Evolutionary conservation across 176 grass and related monocot genomes (phyloP), one percentile per base, ranked within the genome.

Genomic region (Oryza coarctata): DNA sequence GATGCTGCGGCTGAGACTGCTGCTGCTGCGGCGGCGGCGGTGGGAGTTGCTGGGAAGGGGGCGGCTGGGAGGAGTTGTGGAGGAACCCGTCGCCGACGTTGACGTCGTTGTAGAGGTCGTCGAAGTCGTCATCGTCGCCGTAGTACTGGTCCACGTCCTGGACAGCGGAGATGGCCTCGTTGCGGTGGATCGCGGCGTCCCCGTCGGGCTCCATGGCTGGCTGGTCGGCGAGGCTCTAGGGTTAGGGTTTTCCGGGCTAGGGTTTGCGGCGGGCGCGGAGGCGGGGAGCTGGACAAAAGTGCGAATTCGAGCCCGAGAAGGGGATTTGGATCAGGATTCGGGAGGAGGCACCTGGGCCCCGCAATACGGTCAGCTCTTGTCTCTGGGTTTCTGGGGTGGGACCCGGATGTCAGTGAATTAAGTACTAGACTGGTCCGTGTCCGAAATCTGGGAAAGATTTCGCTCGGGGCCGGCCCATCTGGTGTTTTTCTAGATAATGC

Each of bases 31-130:
- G 80, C 64, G 57, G 63, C 30, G 52, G 70, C 8, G 27, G 76
- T 0, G 29, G 38, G 9, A 31, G 47, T 55, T 78, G 68, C 7
- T 45, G 28, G 7, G 52, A 25, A 3, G 74, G 86, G 9, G 83
- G 57, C 12, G 65, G 57, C 47, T 67, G 84, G 39, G 83, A 72
- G 65, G 80, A 80, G 65, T 74, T 76, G 70, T 83, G 84, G 75
- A 94, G 86, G 79, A 92, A 92, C 20, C 90, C 92, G 28, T 98
- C 92, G 9, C 92, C 92, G 45, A 94, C 85, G 87, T 92, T 94
- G 84, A 94, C 92, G 67, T 94, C 92, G 87, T 89, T 94, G 78
- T 94, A 94, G 44, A 94, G 89, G 76, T 94, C 92, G 77, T 94
- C 89, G 81, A 89, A 94, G 74, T 97, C 94, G 45, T 94, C 95